phyloP scores from a whole-genome alignment of 371 early-diverging fungal genomes.

The Astathelohania contejeani region DNA sequence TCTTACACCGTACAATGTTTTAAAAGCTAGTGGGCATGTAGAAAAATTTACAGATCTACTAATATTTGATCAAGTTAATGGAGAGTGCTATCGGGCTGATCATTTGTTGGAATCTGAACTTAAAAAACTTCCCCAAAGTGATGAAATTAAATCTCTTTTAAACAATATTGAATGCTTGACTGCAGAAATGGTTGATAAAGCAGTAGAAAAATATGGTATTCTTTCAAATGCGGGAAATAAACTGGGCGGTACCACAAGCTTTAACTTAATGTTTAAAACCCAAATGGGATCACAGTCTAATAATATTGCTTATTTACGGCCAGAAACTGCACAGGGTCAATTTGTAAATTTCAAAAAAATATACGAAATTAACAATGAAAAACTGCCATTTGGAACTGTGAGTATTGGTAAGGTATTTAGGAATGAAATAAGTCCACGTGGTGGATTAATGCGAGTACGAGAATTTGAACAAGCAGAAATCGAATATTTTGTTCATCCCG shows the following conservation, averaged over 20 bases:
- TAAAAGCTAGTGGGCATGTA: slow-evolving; percentile 97
- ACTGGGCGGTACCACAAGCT: slow-evolving; percentile 70
- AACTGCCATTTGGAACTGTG: slow-evolving; percentile 95
- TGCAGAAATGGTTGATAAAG: slow-evolving; percentile 65
- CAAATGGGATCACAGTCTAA: slow-evolving; percentile 90
- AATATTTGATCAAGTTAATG: slow-evolving; percentile 74
- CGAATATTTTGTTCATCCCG: slow-evolving; percentile 92
- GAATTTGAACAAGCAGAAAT: slow-evolving; percentile 99
- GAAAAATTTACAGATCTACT: slow-evolving; percentile 96
- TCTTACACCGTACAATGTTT: slow-evolving; percentile 82
- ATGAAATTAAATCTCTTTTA: slow-evolving; percentile 56
- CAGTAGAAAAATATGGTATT: slow-evolving; percentile 70
- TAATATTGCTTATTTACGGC: slow-evolving; percentile 65
- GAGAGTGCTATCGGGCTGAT: slow-evolving; percentile 90
- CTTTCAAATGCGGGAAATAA: slow-evolving; percentile 56
- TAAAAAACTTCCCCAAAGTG: slow-evolving; percentile 65
- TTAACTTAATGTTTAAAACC: slow-evolving; percentile 97
- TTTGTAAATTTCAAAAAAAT: slow-evolving; percentile 91
- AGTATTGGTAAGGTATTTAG: slow-evolving; percentile 93
- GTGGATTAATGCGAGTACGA: slow-evolving; percentile 83
- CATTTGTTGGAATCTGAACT: slow-evolving; percentile 85
- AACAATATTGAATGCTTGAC: slow-evolving; percentile 68
- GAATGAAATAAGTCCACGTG: slow-evolving; percentile 95
- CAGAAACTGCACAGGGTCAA: slow-evolving; percentile 99
- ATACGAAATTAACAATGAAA: slow-evolving; percentile 85